These are phyloP conservation scores for Scedosporium minutisporum DNA, from an alignment of 2,329 filamentous ascomycete species.

Conservation along the genomic window DNA sequence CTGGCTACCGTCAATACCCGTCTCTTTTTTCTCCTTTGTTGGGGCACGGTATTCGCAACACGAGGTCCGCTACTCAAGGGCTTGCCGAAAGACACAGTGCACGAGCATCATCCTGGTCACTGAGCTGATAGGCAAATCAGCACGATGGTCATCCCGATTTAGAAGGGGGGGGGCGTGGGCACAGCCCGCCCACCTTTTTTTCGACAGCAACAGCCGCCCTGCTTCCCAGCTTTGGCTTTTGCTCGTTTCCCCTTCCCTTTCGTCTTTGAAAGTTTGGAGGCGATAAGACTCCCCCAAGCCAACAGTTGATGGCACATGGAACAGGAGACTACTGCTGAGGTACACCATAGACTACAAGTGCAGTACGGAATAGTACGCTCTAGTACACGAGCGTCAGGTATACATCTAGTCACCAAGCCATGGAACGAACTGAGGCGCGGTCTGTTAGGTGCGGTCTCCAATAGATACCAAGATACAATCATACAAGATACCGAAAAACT, in stretches of 20 bases:
- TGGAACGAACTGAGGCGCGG: too few species aligned
- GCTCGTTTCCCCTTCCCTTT: neutral
- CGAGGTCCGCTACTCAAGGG: neutral
- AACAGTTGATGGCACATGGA: neutral
- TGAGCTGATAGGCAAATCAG: neutral
- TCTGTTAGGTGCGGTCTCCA: neutral
- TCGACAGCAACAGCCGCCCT: neutral
- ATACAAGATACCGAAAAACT: neutral
- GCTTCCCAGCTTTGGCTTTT: neutral
- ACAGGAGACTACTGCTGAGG: too few species aligned
- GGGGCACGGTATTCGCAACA: neutral
- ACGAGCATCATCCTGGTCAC: neutral
- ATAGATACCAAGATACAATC: neutral
- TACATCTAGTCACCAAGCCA: neutral
- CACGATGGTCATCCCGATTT: neutral
- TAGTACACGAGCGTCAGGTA: neutral
- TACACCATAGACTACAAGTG: too few species aligned
- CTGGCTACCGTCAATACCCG: neutral
- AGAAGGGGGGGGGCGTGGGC: neutral
- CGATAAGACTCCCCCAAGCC: neutral
- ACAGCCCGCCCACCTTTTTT: neutral
- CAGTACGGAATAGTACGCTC: too few species aligned
- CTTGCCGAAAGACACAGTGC: neutral
- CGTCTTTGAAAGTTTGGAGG: neutral
- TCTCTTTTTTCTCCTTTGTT: neutral